These are phyloP conservation scores for Castanea mollissima DNA, from an alignment of 306 rosid species.

Conservation along the genomic window DNA sequence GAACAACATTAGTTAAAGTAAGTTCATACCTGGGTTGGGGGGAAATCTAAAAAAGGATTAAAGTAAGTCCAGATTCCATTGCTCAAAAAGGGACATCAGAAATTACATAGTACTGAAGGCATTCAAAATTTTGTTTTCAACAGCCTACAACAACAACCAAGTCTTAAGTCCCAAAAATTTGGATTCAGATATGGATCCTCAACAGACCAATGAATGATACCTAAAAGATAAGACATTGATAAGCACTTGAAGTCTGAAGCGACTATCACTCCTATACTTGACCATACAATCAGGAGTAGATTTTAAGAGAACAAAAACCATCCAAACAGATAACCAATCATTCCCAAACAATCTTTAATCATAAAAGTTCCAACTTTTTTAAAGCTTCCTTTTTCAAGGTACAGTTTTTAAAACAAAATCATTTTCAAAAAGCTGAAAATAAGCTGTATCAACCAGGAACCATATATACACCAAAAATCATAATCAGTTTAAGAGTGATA, in stretches of 20 bases:
- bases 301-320: not conserved
- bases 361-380: not conserved
- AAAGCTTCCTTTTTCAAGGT: no score
- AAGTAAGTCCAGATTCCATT: not conserved
- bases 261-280: not conserved
- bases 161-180: no score
- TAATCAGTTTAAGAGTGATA: not conserved
- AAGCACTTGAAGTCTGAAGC: not conserved
- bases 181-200: no score
- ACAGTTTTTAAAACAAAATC: no score
- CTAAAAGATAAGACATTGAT: not conserved
- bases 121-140: not conserved
- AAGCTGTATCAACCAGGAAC: no score
- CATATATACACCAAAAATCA: not conserved
- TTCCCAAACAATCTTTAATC: not conserved
- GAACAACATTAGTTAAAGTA: no score
- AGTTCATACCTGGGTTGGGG: no score
- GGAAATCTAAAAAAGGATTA: not conserved
- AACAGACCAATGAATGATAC: not conserved
- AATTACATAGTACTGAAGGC: not conserved
- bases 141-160: no score
- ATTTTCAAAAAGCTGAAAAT: no score
- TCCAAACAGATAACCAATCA: not conserved
- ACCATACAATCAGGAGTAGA: not conserved
- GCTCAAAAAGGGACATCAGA: not conserved